These are phyloP conservation scores for Fusarium coicis DNA, from an alignment of 2,329 filamentous ascomycete species.

Conservation along the genomic window DNA sequence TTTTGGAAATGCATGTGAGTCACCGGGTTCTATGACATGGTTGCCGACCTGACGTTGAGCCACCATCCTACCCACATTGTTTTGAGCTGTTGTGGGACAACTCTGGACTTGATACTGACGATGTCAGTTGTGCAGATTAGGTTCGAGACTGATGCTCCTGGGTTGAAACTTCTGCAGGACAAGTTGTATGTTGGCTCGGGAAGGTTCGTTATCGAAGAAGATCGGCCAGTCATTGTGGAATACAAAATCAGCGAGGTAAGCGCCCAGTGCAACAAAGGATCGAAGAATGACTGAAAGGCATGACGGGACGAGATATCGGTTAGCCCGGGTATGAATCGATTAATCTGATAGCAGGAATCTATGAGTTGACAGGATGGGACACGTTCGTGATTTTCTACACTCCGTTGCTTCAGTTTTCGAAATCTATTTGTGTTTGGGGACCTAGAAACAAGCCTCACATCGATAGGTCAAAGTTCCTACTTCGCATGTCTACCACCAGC, in stretches of 20 bases:
- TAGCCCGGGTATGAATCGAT: not conserved
- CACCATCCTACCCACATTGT: not conserved
- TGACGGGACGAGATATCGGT: not conserved
- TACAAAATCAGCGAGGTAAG: slow-evolving; percentile 57
- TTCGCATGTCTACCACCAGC: slow-evolving; percentile 14
- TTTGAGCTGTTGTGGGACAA: not conserved
- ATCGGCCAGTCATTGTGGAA: slow-evolving; percentile 51
- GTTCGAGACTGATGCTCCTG: slow-evolving; percentile 52
- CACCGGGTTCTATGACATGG: not conserved
- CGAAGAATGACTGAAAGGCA: slow-evolving; percentile 5
- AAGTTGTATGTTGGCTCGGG: slow-evolving; percentile 56
- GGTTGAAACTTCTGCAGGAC: slow-evolving; percentile 49
- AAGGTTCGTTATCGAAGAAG: slow-evolving; percentile 52
- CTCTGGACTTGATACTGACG: not conserved
- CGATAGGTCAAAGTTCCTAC: slow-evolving; percentile 23
- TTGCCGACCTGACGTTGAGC: not conserved
- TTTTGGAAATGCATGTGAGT: slow-evolving; percentile 54
- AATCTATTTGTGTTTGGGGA: slow-evolving; percentile 35
- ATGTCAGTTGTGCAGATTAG: slow-evolving; percentile 50
- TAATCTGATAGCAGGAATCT: not conserved
- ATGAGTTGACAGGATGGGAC: not conserved
- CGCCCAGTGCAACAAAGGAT: slow-evolving; percentile 35
- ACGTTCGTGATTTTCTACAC: not conserved
- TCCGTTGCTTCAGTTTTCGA: slow-evolving; percentile 26
- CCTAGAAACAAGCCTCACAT: slow-evolving; percentile 28